Base-by-base conservation (phyloP, 1,139 yeast species). In the Yamadazyma triangularis region DNA sequence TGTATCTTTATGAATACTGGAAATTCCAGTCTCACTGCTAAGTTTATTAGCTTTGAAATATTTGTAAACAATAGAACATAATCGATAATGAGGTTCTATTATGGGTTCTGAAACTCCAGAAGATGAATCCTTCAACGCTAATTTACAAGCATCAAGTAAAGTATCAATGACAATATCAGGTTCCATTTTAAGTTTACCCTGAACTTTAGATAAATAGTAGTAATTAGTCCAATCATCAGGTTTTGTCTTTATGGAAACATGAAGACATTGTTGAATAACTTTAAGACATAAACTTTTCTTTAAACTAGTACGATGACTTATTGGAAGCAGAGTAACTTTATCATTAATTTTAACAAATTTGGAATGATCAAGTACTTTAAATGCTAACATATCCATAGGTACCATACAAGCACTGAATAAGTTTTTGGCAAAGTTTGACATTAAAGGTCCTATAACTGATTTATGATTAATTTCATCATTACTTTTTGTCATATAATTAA, bases 41-140 rank as follows among this genome's bases (percentile, higher is more conserved):
- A 84, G 26, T 11, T 48, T 32, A 0, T 56, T 69, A 0, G 31
- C 22, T 30, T 59, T 64, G 9, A 72, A 76, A 34, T 69, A 70
- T 50, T 87, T 87, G 58, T 72, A 79, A 7, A 75, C 49, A 30
- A 73, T 41, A 0, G 88, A 68, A 22, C 84, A 71, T 10, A 82
- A 50, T 31, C 69, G 64, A 47, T 87, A 87, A 48, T 80, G 86
- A 0, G 95, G 89, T 45, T 86, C 95, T 24, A 86, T 55, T 4
- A 78, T 60, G 1, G 69, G 66, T 5, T 60, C 63, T 4, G 26
- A 22, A 9, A 15, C 24, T n/a, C n/a, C n/a, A n/a, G n/a, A n/a
- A 12, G 21, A 18, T n/a, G 4, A 18, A 16, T 25, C 39, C 32
- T 29, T 77, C 65, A 31, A 30, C 2, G 42, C 28, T 20, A 31